Conservation (phyloP, 495 filamentous ascomycete species). For the Cryomyces antarcticus region DNA sequence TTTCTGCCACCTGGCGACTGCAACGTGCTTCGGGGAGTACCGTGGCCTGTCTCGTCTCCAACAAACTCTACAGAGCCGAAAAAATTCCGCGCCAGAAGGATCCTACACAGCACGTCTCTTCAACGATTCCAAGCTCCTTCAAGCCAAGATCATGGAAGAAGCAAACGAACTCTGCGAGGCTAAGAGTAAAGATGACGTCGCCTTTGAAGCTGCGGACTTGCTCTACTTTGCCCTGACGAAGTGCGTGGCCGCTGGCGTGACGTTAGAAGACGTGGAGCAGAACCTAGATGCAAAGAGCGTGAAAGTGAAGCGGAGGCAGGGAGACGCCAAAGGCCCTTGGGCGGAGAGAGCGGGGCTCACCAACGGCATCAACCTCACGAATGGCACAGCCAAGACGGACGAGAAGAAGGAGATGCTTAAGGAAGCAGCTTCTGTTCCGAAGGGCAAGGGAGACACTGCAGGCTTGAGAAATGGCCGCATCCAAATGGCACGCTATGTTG, state of each 20-base stretch:
- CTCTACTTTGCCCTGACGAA: slow-evolving; percentile 90
- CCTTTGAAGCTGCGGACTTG: slow-evolving; percentile 86
- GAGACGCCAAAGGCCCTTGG: slow-evolving; percentile 83
- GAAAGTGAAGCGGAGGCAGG: slow-evolving; percentile 78
- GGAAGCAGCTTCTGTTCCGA: slow-evolving; percentile 23
- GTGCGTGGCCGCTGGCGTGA: slow-evolving; percentile 64
- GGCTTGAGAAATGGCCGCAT: slow-evolving; percentile 43
- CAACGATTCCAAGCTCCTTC: slow-evolving; percentile 67
- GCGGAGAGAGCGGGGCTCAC: slow-evolving; percentile 58
- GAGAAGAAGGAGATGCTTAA: slow-evolving; percentile 16
- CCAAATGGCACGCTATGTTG: slow-evolving; percentile 59
- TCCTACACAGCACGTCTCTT: slow-evolving; percentile 90
- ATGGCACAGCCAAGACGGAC: background rate
- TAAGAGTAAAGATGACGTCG: slow-evolving; percentile 56
- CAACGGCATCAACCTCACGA: slow-evolving; percentile 8
- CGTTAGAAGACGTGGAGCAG: slow-evolving; percentile 66
- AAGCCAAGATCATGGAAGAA: slow-evolving; percentile 97
- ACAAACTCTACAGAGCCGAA: slow-evolving; percentile 61
- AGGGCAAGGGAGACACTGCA: slow-evolving; percentile 20
- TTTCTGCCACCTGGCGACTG: slow-evolving; percentile 86
- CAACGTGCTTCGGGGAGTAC: slow-evolving; percentile 78
- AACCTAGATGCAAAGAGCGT: slow-evolving; percentile 86
- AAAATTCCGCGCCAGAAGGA: slow-evolving; percentile 58
- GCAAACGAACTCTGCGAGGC: slow-evolving; percentile 86
- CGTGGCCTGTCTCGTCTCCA: slow-evolving; percentile 65